phyloP scores from a whole-genome alignment of 192 early-diverging fungal species.

The Podila clonocystis region DNA sequence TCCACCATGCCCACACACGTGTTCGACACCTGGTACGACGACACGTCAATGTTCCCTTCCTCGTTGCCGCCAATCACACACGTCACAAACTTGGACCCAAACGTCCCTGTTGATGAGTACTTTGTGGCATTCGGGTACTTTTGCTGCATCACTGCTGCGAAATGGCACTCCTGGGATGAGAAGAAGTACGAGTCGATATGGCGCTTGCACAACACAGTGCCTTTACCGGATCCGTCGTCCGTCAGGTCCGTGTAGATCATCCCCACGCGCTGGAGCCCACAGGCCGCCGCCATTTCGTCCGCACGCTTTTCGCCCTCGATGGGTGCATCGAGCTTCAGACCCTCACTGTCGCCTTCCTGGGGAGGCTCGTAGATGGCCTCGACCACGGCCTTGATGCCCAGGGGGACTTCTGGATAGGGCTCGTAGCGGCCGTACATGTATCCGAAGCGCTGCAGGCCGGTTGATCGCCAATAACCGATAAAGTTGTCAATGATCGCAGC shows the following conservation, averaged over 20 bases:
- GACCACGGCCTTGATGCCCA: slow-evolving; percentile 97
- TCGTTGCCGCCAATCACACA: slow-evolving; percentile 92
- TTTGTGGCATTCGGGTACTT: slow-evolving; percentile 73
- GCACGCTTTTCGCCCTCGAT: slow-evolving; percentile 69
- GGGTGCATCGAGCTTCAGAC: slow-evolving; percentile 67
- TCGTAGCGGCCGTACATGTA: slow-evolving; percentile 94
- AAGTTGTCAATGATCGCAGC: slow-evolving; percentile 83
- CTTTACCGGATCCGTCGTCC: slow-evolving; percentile 80
- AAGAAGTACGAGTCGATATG: slow-evolving; percentile 95
- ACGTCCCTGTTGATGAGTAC: slow-evolving; percentile 81
- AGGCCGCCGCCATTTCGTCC: slow-evolving; percentile 68
- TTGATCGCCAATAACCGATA: slow-evolving; percentile 86
- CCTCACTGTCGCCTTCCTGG: slow-evolving; percentile 83
- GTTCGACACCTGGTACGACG: slow-evolving; percentile 93
- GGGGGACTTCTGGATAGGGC: slow-evolving; percentile 88
- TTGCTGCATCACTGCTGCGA: slow-evolving; percentile 87
- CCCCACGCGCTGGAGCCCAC: slow-evolving; percentile 80
- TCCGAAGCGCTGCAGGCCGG: slow-evolving; percentile 93
- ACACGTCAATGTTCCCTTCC: slow-evolving; percentile 87
- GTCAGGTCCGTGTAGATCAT: slow-evolving; percentile 94
- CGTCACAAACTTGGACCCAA: slow-evolving; percentile 95
- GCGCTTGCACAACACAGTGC: slow-evolving; percentile 88
- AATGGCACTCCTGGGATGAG: slow-evolving; percentile 87
- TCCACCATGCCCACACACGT: slow-evolving; percentile 88
- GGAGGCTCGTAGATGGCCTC: slow-evolving; percentile 94